Evolutionary conservation across 116 monocot genomes (phyloP), one percentile per base, ranked within the genome.

Genomic region (Dioscorea cayenensis): DNA sequence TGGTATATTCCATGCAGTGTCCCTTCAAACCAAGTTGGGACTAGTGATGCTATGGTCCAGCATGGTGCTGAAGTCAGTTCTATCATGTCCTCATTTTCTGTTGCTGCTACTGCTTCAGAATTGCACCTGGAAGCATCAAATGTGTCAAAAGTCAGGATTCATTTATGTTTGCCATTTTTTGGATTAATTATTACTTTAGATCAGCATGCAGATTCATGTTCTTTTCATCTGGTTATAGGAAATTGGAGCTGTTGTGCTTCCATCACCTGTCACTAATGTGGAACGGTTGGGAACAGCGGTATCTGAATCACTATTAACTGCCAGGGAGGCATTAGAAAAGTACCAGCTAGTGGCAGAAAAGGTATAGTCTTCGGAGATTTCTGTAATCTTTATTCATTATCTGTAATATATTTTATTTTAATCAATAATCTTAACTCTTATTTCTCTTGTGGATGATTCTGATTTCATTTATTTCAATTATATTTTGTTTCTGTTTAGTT

Each of bases 281-380:
- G 93, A 97, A 28, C 83, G 76, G 2, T 23, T 77, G 11, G 77
- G 78, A 61, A 28, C 80, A 20, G 29, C 71, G 8, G 66, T 82
- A 58, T 77, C 86, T 18, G 94, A 99, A 69, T 25, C 79, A 49
- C 71, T 80, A 64, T 76, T 86, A 72, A 85, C 76, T 63, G 87
- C 89, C n/a, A 86, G 88, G 8, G 99, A 99, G 72, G 91, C 82
- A 6, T 73, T 99, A 72, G 94, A 99, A 21, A 93, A 83, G 52
- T 99, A 91, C 70, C 91, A 87, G 72, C 73, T 78, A 20, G 64
- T 99, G 59, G 77, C 85, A 29, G 89, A 89, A 70, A 99, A 85
- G 91, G 99, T 97, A 76, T 37, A 63, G 22, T 9, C 11, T 43
- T 12, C 6, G 12, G 43, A 43, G 43, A 43, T 43, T 43, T 43